Base-by-base conservation (phyloP, 1,284 basidiomycete genomes). In the Golubevia pallescens region DNA sequence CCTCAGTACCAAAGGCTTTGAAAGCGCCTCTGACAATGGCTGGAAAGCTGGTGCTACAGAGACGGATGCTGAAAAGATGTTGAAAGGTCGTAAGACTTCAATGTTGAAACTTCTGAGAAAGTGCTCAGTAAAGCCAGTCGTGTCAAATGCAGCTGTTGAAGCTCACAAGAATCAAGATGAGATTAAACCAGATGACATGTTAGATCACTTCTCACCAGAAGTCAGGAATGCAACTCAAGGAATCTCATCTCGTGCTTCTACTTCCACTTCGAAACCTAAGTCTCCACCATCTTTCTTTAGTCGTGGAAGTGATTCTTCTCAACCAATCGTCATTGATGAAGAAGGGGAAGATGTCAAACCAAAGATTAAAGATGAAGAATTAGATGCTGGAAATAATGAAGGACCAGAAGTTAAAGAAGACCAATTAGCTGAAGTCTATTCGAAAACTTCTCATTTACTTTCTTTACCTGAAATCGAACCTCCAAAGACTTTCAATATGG, bases 361-460 rank as follows among this genome's bases (percentile, higher is more conserved):
- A 5, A 67, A 68, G 1, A 19, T 57, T 1, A 62, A 53, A 73
- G 75, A 38, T 71, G 68, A 8, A 75, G 51, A 28, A 19, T 16
- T 16, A 2, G 4, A 8, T 21, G 61, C 42, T 19, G 61, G 23
- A 7, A 34, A 54, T 3, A 57, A 80, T 24, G 82, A 85, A 54
- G 82, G 82, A 3, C 83, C 82, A 2, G 82, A 85, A 60, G 59
- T 85, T 24, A 65, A 73, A 19, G 65, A 73, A 32, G 70, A 71
- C 34, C 71, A 79, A 63, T 74, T 85, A 19, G 72, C 71, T 48
- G 61, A 72, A 16, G 81, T 85, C 10, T 85, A 85, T 60, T 69
- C 67, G 14, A 74, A 75, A 28, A 80, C 82, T 2, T 63, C 70
- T 24, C 69, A 78, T 42, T 78, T 82, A 51, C 64, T 68, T 0